Base-by-base conservation (phyloP, 805 yeast genomes). In the Sugiyamaella chiloensis region DNA sequence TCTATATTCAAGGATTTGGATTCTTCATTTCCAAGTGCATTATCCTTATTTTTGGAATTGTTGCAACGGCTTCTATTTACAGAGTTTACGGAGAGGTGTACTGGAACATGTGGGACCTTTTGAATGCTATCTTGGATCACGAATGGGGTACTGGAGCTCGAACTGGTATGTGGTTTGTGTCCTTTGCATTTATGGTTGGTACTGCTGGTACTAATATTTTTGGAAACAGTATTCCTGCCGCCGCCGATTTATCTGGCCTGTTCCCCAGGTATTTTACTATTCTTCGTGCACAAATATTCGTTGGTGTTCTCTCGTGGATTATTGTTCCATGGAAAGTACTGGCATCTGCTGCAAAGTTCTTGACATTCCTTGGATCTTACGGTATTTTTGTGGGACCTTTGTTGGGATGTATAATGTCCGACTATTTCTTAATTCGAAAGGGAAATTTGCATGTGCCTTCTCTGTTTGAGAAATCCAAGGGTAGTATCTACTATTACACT, bases 201-300 rank as follows among this genome's bases (percentile, higher is more conserved):
- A 60, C 59, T 42, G 43, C 59, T 24, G 61, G 60, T 27, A 53
- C 57, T 20, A 58, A 58, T 35, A 54, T 59, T 32, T 59, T 62
- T 75, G 40, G 80, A 72, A 12, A 71, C 74, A 2, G 74, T 73
- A 60, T 76, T 70, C 54, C 61, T 62, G 14, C 61, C 68, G 5
- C 52, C 60, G 37, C 51, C 16, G 86, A 80, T 58, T 67, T 78
- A 52, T 68, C 81, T 5, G 73, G 80, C 0, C 62, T 80, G 58
- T 70, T 78, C 48, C 86, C 86, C 5, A 73, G 74, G 43, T 80
- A 71, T 65, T 62, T 81, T 56, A 80, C 75, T 63, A 78, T 79
- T 46, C 70, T 79, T 60, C 72, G 87, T 57, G 86, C 85, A 16
- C 53, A 50, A 39, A 27, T 50, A 27, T 26, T 50, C 16, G 40